phyloP scores from a whole-genome alignment of 805 yeast genomes.

The Cephaloascus albidus region DNA sequence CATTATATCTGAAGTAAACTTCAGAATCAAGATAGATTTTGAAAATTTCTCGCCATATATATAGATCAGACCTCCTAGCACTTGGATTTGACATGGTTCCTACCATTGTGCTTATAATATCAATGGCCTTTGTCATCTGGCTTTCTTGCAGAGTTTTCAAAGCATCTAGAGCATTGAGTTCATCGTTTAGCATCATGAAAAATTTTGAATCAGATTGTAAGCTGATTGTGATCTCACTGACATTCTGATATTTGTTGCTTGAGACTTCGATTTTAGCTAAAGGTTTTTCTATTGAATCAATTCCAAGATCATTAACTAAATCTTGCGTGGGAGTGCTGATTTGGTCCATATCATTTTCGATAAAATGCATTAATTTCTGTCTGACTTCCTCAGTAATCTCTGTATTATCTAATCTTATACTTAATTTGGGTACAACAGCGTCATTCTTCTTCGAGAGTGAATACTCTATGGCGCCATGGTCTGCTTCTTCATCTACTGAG shows the following conservation, averaged over 20 bases:
- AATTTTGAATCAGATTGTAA: slow-evolving; percentile 50
- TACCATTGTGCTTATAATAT: slow-evolving; percentile 27
- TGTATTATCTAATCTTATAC: slow-evolving; percentile 22
- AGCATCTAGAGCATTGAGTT: slow-evolving; percentile 37
- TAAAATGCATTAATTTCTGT: slow-evolving; percentile 19
- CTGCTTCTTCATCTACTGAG: slow-evolving; percentile 11
- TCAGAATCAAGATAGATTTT: slow-evolving; percentile 57
- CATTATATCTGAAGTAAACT: slow-evolving; percentile 48
- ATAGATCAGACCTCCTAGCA: slow-evolving; percentile 42
- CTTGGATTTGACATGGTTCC: slow-evolving; percentile 29
- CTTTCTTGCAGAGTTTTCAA: slow-evolving; percentile 33
- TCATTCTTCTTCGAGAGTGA: slow-evolving; percentile 14
- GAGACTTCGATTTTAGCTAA: slow-evolving; percentile 1
- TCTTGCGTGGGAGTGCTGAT: not conserved
- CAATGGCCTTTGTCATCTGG: slow-evolving; percentile 31
- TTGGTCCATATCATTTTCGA: not conserved
- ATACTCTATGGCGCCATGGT: slow-evolving; percentile 34
- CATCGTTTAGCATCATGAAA: slow-evolving; percentile 48
- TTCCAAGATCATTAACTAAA: not conserved
- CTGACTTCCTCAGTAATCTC: slow-evolving; percentile 12
- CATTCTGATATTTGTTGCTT: slow-evolving; percentile 6
- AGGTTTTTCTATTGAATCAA: not conserved
- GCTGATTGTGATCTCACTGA: slow-evolving; percentile 28
- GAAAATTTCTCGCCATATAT: slow-evolving; percentile 64
- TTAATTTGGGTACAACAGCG: slow-evolving; percentile 26